Base-by-base conservation (phyloP, 2,329 filamentous ascomycete species). In the Botrytis paeoniae region DNA sequence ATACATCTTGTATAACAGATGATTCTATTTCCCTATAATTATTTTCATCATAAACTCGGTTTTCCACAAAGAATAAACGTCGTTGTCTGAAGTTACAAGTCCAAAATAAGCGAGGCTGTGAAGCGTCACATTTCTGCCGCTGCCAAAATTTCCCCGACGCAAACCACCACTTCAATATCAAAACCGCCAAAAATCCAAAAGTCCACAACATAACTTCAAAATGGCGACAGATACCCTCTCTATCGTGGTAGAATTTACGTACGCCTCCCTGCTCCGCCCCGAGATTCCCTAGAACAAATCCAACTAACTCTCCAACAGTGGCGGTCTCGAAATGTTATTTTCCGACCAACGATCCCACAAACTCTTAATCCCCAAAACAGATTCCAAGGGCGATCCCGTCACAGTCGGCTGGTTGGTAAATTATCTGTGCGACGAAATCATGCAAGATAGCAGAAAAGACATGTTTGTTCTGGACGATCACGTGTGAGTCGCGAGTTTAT, bases 241-340 rank as follows among this genome's bases (percentile, higher is more conserved):
- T 35, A 86, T 95, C 76, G 88, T 87, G 8, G 89, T 96, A 41
- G 93, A 96, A 81, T 95, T 96, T 79, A 86, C 78, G 80, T 81
- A 76, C 76, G 79, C 61, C 32, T 22, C 39, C 18, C 37, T 25
- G 18, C 22, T n/a, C 69, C 8, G 4, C 22, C 7, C 18, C 25
- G 18, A 39, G 3, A 57, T 25, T 41, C 62, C 45, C 65, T 45
- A 54, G n/a, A 63, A 9, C 48, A 14, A 39, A 18, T 1, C 68
- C 54, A 12, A 69, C 61, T 71, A 41, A 72, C 65, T 62, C 45
- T 41, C 29, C 70, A 73, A 70, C 78, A 95, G 96, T 76, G 96
- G 96, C 75, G 96, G 96, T 35, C 88, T 99, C 29, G 96, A 99
- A 84, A 92, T 97, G 85, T 91, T 99, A 76, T 99, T 99, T 84